Evolutionary conservation across 129 eudicot species (phyloP).

Genomic region (Smallanthus sonchifolius): DNA sequence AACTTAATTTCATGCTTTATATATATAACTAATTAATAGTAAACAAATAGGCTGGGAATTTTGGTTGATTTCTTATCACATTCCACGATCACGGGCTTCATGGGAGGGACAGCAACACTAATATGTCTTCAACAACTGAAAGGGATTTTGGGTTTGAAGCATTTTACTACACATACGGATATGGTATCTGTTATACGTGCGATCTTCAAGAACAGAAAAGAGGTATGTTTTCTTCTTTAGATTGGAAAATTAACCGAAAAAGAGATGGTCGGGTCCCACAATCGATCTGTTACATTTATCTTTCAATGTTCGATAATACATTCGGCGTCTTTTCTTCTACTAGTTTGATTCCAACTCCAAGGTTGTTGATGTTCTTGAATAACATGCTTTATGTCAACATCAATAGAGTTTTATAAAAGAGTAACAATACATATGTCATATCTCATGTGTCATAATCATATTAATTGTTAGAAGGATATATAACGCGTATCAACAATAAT

Average conservation of each 20-base stretch:
- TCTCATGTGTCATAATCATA: too few relatives aligned
- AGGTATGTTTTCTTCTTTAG: constrained; percentile 37
- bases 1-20: neutral
- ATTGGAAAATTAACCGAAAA: neutral
- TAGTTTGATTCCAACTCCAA: neutral
- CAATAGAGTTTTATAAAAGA: neutral
- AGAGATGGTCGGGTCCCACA: neutral
- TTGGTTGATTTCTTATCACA: constrained; percentile 89
- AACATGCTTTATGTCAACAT: neutral
- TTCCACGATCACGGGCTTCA: constrained; percentile 83
- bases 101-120: constrained; percentile 89
- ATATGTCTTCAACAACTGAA: constrained; percentile 78
- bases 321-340: neutral
- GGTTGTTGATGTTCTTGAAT: neutral
- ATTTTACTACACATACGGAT: constrained; percentile 67
- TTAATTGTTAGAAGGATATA: too few relatives aligned
- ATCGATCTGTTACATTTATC: neutral
- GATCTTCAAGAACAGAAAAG: constrained; percentile 43
- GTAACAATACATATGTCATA: too few relatives aligned
- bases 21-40: neutral
- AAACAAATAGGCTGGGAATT: constrained; percentile 58
- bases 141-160: constrained; percentile 77
- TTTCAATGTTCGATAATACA: neutral
- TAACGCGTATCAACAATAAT: too few relatives aligned
- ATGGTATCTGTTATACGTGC: constrained; percentile 50